phyloP scores from a whole-genome alignment of 805 yeast species.

The Metschnikowia henanensis region DNA sequence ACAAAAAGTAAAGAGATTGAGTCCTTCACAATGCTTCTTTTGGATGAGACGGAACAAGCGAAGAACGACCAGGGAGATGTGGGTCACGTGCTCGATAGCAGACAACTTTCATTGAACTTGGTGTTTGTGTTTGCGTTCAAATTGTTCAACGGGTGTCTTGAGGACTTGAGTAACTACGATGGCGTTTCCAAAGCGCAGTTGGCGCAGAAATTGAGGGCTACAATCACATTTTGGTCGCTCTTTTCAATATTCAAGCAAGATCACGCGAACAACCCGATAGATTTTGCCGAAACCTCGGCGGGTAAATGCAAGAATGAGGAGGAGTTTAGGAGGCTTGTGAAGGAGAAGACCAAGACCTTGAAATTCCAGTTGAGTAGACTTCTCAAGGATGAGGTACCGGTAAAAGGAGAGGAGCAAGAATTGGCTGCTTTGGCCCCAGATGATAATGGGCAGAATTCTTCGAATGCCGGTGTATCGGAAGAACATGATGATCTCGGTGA shows the following conservation, averaged over 20 bases:
- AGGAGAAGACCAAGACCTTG: conserved; percentile 53
- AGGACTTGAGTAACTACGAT: conserved; percentile 46
- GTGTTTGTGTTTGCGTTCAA: conserved; percentile 49
- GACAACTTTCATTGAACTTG: conserved; percentile 42
- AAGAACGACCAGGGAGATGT: conserved; percentile 46
- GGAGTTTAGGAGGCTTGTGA: conserved; percentile 48
- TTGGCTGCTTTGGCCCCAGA: conserved; percentile 14
- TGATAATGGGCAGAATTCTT: background rate
- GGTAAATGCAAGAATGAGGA: conserved; percentile 64
- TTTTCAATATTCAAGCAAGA: conserved; percentile 35
- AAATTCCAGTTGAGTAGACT: conserved; percentile 38
- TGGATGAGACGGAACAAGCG: conserved; percentile 69
- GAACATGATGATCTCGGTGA: background rate
- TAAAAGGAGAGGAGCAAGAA: conserved; percentile 28
- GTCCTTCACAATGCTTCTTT: conserved; percentile 53
- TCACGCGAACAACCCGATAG: conserved; percentile 23
- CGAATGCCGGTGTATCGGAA: background rate
- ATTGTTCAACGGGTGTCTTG: conserved; percentile 45
- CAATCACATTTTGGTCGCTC: conserved; percentile 52
- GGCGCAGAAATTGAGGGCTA: conserved; percentile 52
- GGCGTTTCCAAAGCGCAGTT: conserved; percentile 43
- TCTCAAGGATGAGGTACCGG: conserved; percentile 36
- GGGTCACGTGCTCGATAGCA: conserved; percentile 55
- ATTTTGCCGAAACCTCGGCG: conserved; percentile 51
- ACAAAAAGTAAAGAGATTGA: conserved; percentile 55